Percentiles rank a stretch among this genome's conserved stretches.
Conservation (phyloP, 306 rosid genomes). For the Bauhinia variegata region DNA sequence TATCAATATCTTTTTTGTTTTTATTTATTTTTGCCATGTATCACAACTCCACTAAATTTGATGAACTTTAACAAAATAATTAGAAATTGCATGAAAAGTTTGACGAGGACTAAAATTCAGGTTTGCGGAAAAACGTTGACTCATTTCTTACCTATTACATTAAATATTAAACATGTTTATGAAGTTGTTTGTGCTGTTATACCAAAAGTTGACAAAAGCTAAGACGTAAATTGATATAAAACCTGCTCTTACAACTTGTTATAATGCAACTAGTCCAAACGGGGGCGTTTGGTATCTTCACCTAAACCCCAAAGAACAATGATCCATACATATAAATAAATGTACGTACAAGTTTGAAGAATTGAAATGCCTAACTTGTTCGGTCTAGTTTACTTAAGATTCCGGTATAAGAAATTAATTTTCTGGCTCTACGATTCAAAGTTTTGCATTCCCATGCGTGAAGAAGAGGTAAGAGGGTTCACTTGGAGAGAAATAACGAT, state of each 20-base stretch:
- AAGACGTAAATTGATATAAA: conserved; percentile 32
- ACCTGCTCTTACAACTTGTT: conserved; percentile 25
- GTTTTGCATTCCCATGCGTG: neutral
- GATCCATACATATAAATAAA: neutral
- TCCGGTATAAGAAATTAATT: conserved; percentile 1
- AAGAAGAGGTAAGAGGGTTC: neutral
- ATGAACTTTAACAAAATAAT: neutral
- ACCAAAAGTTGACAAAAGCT: conserved; percentile 53
- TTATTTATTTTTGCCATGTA: too few relatives aligned
- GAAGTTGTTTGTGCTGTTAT: conserved; percentile 55
- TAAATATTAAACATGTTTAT: conserved; percentile 14
- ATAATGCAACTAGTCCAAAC: conserved; percentile 23
- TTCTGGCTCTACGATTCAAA: conserved; percentile 3
- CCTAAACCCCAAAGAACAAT: conserved; percentile 41
- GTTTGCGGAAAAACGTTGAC: conserved; percentile 6
- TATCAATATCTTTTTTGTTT: too few relatives aligned
- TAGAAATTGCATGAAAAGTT: neutral
- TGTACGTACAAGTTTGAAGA: neutral
- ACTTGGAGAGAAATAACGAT: conserved; percentile 9
- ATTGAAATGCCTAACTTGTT: conserved; percentile 9
- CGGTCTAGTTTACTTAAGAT: neutral
- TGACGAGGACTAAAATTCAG: conserved; percentile 16
- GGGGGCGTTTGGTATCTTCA: conserved; percentile 38
- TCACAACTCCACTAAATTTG: too few relatives aligned
- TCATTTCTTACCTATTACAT: neutral